Base-by-base conservation (phyloP, 345 rosid species). In the Carallia brachiata region DNA sequence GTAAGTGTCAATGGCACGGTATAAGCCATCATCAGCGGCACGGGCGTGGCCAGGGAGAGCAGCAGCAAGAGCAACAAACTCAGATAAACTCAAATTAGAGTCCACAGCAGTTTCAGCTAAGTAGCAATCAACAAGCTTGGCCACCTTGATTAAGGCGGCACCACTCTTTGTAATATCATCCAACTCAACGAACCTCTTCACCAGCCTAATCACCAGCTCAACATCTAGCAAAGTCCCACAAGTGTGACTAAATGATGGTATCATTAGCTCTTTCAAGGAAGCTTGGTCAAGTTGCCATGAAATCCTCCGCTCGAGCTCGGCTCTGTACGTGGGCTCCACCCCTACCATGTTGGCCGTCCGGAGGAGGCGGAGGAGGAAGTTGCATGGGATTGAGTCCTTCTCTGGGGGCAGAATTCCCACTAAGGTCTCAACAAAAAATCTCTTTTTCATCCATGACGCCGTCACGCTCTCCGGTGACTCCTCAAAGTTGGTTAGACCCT, bases 251-350 rank as follows among this genome's bases (percentile, higher is more conserved):
- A 94, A 94, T 7, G 96, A 91, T 1, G 98, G 98, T 71, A 94
- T 88, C 98, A 94, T 77, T 9, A 94, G 48, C 79, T 94, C 98
- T 70, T 87, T 90, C 52, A 94, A 67, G 0, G 96, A 88, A 58
- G 98, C 96, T 67, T 85, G 89, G 67, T 94, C 98, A 0, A 94
- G 87, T 70, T 90, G 96, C 97, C 89, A 84, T 5, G 96, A 82
- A 34, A 88, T 76, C 81, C 89, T 79, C 67, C 67, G 82, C 81
- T 94, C 98, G 0, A 94, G 84, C 88, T 94, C 97, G 0, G 67
- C 77, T 54, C 77, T 81, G 77, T 83, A 90, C 4, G 52, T 28
- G 1, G 82, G 70, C 65, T 88, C 96, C 6, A 76, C 93, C 0
- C 86, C 83, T 1, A 94, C 91, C 91, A 91, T 82, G 86, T 83